These are phyloP conservation scores for Hyparrhenia diplandra DNA, from an alignment of 176 grass and related monocot genomes.

Conservation along the genomic window DNA sequence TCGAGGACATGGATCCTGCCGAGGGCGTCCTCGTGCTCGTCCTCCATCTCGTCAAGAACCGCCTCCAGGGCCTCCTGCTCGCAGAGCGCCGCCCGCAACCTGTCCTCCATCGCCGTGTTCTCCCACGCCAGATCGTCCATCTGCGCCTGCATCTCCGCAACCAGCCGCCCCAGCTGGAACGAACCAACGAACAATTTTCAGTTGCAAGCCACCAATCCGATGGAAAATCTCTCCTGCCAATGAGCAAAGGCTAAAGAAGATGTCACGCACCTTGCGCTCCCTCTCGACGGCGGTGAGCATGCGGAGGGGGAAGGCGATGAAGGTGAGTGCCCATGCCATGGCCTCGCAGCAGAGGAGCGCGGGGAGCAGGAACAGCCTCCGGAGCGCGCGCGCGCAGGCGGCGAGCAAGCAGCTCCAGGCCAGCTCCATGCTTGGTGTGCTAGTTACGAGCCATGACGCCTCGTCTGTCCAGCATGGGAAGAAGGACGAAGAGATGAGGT, in stretches of 20 bases:
- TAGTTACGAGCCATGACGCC: background rate
- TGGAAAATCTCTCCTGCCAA: no score
- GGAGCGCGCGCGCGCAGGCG: background rate
- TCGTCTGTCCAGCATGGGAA: background rate
- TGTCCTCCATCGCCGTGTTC: conserved; percentile 42
- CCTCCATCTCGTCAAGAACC: conserved; percentile 55
- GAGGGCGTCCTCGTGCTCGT: conserved; percentile 42
- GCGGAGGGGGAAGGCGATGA: conserved; percentile 38
- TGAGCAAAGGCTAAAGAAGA: background rate
- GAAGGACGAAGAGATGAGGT: background rate
- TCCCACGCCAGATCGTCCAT: conserved; percentile 47
- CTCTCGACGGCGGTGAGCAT: conserved; percentile 29
- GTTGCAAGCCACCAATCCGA: background rate
- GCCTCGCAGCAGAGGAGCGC: conserved; percentile 27
- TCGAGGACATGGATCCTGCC: conserved; percentile 36
- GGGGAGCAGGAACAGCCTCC: background rate
- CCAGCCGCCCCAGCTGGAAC: conserved; percentile 34
- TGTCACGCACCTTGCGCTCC: conserved; percentile 15
- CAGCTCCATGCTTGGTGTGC: background rate
- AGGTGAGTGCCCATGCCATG: conserved; percentile 25
- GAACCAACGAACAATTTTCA: background rate
- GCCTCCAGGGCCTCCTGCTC: conserved; percentile 22
- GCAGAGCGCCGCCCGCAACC: conserved; percentile 16
- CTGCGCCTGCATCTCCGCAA: conserved; percentile 59
- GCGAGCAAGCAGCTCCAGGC: background rate